Conservation (phyloP, 257 asterid genomes). For the Nicotiana tabacum region DNA sequence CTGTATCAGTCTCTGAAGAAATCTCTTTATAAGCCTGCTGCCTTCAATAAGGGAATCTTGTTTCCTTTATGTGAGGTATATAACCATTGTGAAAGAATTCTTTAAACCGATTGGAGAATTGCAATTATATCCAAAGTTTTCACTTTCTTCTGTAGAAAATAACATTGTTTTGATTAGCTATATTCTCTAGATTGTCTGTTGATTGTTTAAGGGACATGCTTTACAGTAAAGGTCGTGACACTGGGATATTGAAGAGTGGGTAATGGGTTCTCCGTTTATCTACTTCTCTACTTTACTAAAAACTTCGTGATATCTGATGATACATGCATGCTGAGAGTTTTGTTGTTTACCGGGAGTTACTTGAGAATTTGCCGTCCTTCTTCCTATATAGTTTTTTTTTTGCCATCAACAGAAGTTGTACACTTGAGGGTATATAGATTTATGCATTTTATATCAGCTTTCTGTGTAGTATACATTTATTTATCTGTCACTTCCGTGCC, state of each 20-base stretch:
- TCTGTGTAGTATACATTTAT: background rate
- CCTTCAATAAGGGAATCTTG: slow-evolving; percentile 86
- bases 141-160: background rate
- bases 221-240: background rate
- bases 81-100: background rate
- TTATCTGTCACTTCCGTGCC: background rate
- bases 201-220: background rate
- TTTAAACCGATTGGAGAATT: background rate
- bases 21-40: slow-evolving; percentile 84
- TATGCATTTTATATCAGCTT: background rate
- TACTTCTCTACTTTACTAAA: background rate
- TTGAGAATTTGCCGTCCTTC: background rate
- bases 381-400: background rate
- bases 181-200: background rate
- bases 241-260: background rate
- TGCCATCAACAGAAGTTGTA: background rate
- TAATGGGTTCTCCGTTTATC: background rate
- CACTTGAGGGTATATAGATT: background rate
- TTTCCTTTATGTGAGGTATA: slow-evolving; percentile 81
- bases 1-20: slow-evolving; percentile 80
- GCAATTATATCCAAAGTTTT: background rate
- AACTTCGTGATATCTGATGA: background rate
- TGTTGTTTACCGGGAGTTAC: background rate
- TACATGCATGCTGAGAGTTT: background rate
- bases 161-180: background rate